Evolutionary conservation across 202 grass and related monocot species (phyloP).

Genomic region (Dendrocalamus latiflorus): DNA sequence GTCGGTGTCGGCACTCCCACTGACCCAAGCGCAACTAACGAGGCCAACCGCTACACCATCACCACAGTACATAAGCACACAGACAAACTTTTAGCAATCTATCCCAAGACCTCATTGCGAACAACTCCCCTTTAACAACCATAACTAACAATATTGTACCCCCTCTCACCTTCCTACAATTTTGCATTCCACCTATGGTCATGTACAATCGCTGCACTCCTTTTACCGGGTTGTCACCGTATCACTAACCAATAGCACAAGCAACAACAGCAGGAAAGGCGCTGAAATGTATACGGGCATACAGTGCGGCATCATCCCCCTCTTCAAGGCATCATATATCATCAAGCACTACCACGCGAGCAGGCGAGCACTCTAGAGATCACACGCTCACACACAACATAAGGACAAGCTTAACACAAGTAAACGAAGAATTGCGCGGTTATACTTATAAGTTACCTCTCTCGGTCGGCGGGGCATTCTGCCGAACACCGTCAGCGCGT

Average conservation of each 20-base stretch:
- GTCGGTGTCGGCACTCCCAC: too few species aligned
- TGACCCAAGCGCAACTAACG: too few species aligned
- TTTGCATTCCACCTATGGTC: too few species aligned
- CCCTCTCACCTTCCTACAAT: too few species aligned
- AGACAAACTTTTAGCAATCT: too few species aligned
- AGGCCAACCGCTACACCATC: too few species aligned
- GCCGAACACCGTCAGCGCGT: slow-evolving; percentile 15
- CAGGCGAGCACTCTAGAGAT: not conserved
- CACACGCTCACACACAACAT: not conserved
- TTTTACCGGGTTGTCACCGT: not conserved
- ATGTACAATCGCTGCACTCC: not conserved
- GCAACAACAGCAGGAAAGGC: not conserved
- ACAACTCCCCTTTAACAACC: not conserved
- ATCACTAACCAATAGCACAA: not conserved
- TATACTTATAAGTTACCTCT: not conserved
- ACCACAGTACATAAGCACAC: too few species aligned
- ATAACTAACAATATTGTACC: too few species aligned
- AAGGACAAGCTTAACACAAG: not conserved
- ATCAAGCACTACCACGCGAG: not conserved
- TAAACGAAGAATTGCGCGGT: not conserved
- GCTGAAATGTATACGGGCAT: too few species aligned
- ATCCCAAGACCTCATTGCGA: not conserved
- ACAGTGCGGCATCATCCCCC: too few species aligned
- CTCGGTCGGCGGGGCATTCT: not conserved
- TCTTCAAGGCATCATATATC: too few species aligned